Evolutionary conservation across 1,139 yeast species (phyloP), one percentile per base, ranked within the genome.

Genomic region (Kodamaea sp.): DNA sequence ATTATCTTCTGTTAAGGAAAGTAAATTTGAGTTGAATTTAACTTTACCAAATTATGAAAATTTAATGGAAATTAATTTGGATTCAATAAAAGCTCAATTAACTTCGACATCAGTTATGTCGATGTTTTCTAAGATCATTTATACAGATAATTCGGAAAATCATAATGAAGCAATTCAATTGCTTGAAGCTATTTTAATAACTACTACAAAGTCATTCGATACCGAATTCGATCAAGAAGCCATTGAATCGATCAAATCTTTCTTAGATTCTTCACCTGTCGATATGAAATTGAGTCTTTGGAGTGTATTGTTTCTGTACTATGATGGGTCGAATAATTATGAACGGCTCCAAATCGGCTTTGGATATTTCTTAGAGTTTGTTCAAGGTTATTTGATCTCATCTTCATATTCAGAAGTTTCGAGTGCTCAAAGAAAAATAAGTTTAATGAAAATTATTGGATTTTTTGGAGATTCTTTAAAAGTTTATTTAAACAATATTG

Each of bases 211-310:
- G 12, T 29, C 34, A n/a, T 31, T 37, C 8, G 41, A 38, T 7
- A 29, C 32, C 6, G 24, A 37, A 4, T 28, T 52, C 27, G 60
- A 59, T 36, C 27, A 42, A 9, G 48, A 48, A 7, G 67, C 69
- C 0, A 52, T 67, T 8, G 24, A 38, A 2, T 78, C 88, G 4
- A 79, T 87, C 55, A 67, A 71, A 23, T 58, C 64, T 11, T 88
- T 88, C 50, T 66, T 92, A 15, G 63, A 66, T 2, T 66, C 67
- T 9, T 80, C 95, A 0, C 78, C 92, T 0, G 67, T 84, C 15
- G 83, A 80, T 29, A 73, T 89, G 60, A 78, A 76, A 40, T 63
- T 88, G 29, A 80, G 80, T 41, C 63, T 92, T 3, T 90, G 97
- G 97, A 77, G 78, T 34, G 70, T 86, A 22, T 64, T 92, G 11